phyloP scores from a whole-genome alignment of 768 basidiomycete species.

The Dendrothele bispora region DNA sequence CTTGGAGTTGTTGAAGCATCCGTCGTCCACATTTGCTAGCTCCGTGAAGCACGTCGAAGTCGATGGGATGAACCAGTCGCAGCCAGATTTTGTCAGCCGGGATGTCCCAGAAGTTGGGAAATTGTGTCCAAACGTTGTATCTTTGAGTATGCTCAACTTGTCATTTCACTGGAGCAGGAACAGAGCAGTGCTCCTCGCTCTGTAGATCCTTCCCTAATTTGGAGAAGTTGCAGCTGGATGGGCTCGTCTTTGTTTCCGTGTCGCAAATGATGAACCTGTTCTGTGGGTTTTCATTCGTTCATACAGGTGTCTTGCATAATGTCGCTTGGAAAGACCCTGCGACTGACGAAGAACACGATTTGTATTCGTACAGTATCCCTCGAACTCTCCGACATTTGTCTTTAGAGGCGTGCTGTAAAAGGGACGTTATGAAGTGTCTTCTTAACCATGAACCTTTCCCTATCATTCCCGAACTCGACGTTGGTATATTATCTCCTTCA shows the following conservation, averaged over 20 bases:
- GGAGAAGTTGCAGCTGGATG: neutral
- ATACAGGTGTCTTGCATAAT: neutral
- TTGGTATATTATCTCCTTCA: conserved; percentile 7
- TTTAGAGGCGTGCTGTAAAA: conserved; percentile 5
- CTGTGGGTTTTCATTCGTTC: neutral
- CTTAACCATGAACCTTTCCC: conserved; percentile 3
- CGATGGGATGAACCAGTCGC: too few relatives aligned
- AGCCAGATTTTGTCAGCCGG: too few relatives aligned
- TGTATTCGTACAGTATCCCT: neutral
- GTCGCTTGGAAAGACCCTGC: neutral
- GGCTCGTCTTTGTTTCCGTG: neutral
- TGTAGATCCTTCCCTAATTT: neutral
- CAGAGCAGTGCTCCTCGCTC: too few relatives aligned
- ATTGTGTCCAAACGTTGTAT: too few relatives aligned
- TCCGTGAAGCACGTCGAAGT: too few relatives aligned
- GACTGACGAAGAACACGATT: neutral
- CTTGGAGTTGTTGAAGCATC: too few relatives aligned
- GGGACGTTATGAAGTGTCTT: conserved; percentile 9
- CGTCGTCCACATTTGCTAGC: too few relatives aligned
- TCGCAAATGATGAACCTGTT: neutral
- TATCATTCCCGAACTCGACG: conserved; percentile 3
- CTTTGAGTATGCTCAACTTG: too few relatives aligned
- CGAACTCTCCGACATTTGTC: neutral
- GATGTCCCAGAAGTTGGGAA: too few relatives aligned
- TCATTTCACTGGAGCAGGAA: too few relatives aligned